Percentiles rank a stretch among this genome's conserved stretches.
phyloP scores from a whole-genome alignment of 208 protist species.

The Leishmania gerbilli region DNA sequence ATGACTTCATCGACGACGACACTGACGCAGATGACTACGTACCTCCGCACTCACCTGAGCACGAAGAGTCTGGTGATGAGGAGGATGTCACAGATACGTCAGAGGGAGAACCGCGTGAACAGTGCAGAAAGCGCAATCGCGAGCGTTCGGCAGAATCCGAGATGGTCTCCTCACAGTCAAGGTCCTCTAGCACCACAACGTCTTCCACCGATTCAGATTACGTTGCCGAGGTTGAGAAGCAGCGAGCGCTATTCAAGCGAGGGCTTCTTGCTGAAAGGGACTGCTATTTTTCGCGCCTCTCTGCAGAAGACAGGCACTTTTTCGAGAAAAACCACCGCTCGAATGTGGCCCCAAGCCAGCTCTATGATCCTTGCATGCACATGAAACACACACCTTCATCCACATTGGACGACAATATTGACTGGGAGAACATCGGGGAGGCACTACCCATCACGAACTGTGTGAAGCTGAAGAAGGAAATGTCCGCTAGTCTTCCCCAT shows the following conservation, averaged over 20 bases:
- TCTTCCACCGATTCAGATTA: constrained; percentile 17
- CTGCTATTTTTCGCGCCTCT: constrained; percentile 40
- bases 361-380: constrained; percentile 51
- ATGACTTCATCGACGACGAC: constrained; percentile 45
- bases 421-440: constrained; percentile 50
- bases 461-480: constrained; percentile 2
- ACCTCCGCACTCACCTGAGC: constrained; percentile 19
- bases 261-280: constrained; percentile 32
- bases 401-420: constrained; percentile 24
- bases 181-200: neutral
- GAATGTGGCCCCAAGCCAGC: constrained; percentile 10
- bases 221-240: constrained; percentile 4
- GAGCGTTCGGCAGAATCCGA: neutral
- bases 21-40: constrained; percentile 20
- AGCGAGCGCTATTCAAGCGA: constrained; percentile 27
- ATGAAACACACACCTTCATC: too few relatives aligned
- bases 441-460: constrained; percentile 2
- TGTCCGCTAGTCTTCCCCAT: neutral
- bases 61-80: constrained; percentile 14
- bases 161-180: neutral
- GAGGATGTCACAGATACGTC: constrained; percentile 15
- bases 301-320: constrained; percentile 45
- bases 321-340: constrained; percentile 21
- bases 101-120: neutral
- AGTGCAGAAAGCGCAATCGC: constrained; percentile 1